Base-by-base conservation (phyloP, 495 filamentous ascomycete genomes). In the Parathielavia hyrcaniae region DNA sequence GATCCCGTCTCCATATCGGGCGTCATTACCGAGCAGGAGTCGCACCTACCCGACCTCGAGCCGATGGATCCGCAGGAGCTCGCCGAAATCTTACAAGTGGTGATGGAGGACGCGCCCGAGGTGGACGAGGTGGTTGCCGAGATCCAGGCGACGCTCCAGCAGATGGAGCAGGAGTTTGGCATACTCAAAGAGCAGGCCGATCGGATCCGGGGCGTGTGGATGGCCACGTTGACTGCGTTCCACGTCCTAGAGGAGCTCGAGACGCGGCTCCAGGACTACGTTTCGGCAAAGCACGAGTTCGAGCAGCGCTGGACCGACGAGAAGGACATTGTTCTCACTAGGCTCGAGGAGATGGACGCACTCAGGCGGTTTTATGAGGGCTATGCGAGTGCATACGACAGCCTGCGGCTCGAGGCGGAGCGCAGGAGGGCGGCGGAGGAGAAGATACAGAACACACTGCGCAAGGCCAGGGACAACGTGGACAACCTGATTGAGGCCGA, bases 41-140 rank as follows among this genome's bases (percentile, higher is more conserved):
- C 75, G 12, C 78, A 81, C 34, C 72, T 81, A 50, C 73, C 81
- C 30, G 79, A 79, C 13, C 77, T 87, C 2, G 86, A 89, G 43
- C 83, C 86, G 8, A 81, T 96, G 50, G 86, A 81, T 4, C 79
- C 86, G 2, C 81, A 84, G 51, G 90, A 96, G 60, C 84, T 89
- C 34, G 76, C 76, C 39, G 89, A 96, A 56, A 89, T 97, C 83
- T 77, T 97, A 6, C 77, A 78, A 32, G 87, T 98, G 0, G 79
- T 98, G 23, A 75, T 85, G 38, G 86, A 88, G 55, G 93, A 98
- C 68, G 88, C 93, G 5, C 76, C 76, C 5, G 86, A 95, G 64
- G 90, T 96, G 1, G 90, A 95, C 11, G 93, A 95, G 62, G 93
- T 97, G 14, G 86, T 96, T 2, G 71, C 77, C 53, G 93, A 98